These are phyloP conservation scores for Skeletonema grethae DNA, from an alignment of 108 stramenopile genomes.

Conservation along the genomic window DNA sequence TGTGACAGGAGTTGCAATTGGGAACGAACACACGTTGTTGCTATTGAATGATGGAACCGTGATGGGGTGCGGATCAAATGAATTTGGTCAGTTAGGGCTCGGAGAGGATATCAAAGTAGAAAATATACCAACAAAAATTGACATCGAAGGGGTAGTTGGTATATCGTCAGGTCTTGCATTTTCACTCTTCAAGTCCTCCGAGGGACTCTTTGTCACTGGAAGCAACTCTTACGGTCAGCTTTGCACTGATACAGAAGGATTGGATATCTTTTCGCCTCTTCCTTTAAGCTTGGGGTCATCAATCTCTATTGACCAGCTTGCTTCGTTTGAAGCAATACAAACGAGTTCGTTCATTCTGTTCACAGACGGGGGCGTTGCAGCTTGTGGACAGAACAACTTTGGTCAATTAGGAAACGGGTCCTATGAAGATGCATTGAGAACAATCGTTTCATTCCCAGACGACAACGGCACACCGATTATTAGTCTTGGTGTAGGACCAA, in stretches of 20 bases:
- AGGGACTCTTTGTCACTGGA: slow-evolving; percentile 38
- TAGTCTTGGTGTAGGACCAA: slow-evolving; percentile 33
- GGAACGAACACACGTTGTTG: slow-evolving; percentile 52
- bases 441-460: slow-evolving; percentile 22
- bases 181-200: slow-evolving; percentile 29
- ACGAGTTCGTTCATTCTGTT: slow-evolving; percentile 42
- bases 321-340: slow-evolving; percentile 37
- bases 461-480: slow-evolving; percentile 11
- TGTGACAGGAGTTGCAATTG: slow-evolving; percentile 37
- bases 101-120: slow-evolving; percentile 13
- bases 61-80: slow-evolving; percentile 59
- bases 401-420: slow-evolving; percentile 46
- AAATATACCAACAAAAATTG: slow-evolving; percentile 25
- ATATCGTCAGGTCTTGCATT: slow-evolving; percentile 34
- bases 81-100: slow-evolving; percentile 57
- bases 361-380: slow-evolving; percentile 54
- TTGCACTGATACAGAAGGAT: slow-evolving; percentile 23
- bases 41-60: slow-evolving; percentile 48
- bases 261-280: slow-evolving; percentile 18
- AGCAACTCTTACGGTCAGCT: slow-evolving; percentile 40
- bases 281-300: background rate
- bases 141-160: slow-evolving; percentile 8
- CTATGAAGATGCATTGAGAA: slow-evolving; percentile 36
- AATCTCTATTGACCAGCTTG: slow-evolving; percentile 11
- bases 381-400: slow-evolving; percentile 59